Evolutionary conservation across 2,329 filamentous ascomycete species (phyloP).

Genomic region (Pestalotiopsis fici): DNA sequence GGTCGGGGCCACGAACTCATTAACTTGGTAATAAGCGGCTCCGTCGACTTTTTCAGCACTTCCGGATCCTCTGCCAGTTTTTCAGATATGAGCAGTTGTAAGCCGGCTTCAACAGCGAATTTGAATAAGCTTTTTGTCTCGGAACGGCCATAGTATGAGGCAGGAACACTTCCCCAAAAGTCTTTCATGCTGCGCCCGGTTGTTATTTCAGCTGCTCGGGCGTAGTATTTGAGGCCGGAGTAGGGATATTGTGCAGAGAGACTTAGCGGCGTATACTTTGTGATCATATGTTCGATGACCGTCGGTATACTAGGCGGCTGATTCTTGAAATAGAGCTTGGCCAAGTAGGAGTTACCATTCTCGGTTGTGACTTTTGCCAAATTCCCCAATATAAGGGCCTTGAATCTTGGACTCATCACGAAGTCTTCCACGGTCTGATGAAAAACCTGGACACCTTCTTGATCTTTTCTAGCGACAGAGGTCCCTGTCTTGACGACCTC

Average conservation of each 20-base stretch:
- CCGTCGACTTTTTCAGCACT: conserved; percentile 7
- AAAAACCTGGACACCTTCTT: conserved; percentile 14
- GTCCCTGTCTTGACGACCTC: neutral
- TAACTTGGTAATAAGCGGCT: neutral
- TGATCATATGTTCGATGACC: too few species aligned
- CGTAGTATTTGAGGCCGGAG: neutral
- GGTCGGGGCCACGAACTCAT: too few species aligned
- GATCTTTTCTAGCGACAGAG: neutral
- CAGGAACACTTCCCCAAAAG: conserved; percentile 14
- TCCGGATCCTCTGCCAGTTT: conserved; percentile 5
- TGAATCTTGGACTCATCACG: neutral
- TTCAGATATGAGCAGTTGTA: conserved; percentile 10
- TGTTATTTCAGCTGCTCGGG: conserved; percentile 3
- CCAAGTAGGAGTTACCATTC: conserved; percentile 8
- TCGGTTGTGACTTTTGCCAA: neutral
- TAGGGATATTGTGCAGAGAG: too few species aligned
- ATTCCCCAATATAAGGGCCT: neutral
- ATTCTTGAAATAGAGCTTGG: neutral
- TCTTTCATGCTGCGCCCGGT: conserved; percentile 10
- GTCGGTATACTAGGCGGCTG: too few species aligned
- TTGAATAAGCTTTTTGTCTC: neutral
- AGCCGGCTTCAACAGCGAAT: neutral
- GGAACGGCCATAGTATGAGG: neutral
- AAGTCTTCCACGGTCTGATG: conserved; percentile 14
- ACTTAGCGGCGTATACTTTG: too few species aligned